Evolutionary conservation across 1,284 basidiomycete genomes (phyloP).

Genomic region (Mycena sp.): DNA sequence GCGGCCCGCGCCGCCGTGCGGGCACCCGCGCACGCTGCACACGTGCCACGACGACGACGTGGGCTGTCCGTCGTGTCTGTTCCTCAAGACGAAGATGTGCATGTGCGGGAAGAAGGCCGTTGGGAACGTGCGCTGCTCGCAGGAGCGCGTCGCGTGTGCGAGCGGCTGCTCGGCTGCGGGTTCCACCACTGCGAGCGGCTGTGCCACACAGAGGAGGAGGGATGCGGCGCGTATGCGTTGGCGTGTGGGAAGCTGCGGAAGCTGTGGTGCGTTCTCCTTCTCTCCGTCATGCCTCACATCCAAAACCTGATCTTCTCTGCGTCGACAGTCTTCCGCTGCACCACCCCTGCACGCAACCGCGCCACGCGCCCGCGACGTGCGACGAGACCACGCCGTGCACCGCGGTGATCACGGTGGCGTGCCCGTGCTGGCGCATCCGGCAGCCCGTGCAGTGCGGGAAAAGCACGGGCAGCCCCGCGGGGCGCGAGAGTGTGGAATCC

Average conservation of each 20-base stretch:
- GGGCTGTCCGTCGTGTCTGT: constrained; percentile 86
- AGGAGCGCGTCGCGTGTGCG: constrained; percentile 90
- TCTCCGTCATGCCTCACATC: too few species aligned
- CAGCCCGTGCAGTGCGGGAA: too few species aligned
- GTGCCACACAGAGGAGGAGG: constrained; percentile 76
- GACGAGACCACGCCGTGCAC: constrained; percentile 82
- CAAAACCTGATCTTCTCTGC: too few species aligned
- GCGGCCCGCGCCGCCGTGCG: too few species aligned
- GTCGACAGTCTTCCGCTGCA: too few species aligned
- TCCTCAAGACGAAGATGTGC: constrained; percentile 79
- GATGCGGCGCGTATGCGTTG: constrained; percentile 78
- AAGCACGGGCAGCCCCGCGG: too few species aligned
- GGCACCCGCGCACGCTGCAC: too few species aligned
- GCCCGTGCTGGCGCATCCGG: constrained; percentile 84
- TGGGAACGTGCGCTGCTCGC: too few species aligned
- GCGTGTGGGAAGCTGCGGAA: too few species aligned
- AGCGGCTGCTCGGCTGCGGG: constrained; percentile 80
- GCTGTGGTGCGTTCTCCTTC: too few species aligned
- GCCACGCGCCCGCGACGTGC: constrained; percentile 89
- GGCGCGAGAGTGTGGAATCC: too few species aligned
- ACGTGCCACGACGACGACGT: constrained; percentile 77
- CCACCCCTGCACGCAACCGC: constrained; percentile 79
- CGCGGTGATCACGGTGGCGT: constrained; percentile 69
- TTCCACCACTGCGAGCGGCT: constrained; percentile 84
- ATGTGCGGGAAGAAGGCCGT: too few species aligned